Percentiles rank a stretch among this genome's conserved stretches.
Conservation (phyloP, 805 yeast species). For the Nakazawaea sp. region DNA sequence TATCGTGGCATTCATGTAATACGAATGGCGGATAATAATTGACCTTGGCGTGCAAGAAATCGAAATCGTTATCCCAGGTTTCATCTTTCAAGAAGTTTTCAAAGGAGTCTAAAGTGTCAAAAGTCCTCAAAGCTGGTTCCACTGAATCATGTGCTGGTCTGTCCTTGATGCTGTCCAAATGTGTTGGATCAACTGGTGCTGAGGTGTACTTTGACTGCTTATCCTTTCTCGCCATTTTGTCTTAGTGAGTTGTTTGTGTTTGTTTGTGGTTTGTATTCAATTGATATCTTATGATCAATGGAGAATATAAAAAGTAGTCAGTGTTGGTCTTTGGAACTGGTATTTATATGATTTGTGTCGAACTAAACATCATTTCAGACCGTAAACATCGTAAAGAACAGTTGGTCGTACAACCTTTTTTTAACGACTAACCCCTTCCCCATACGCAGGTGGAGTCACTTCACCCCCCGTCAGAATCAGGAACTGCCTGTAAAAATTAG, state of each 20-base stretch:
- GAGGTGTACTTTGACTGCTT: conserved; percentile 7
- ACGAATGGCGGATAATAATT: conserved; percentile 72
- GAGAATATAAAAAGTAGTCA: no score
- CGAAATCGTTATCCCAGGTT: conserved; percentile 71
- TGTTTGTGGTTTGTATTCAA: not conserved
- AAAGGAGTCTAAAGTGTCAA: conserved; percentile 58
- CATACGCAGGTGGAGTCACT: no score
- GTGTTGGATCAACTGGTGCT: conserved; percentile 11
- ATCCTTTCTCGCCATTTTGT: conserved; percentile 3
- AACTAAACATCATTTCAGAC: not conserved
- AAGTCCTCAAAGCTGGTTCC: conserved; percentile 25
- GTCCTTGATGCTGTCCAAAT: conserved; percentile 9
- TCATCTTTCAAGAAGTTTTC: conserved; percentile 63
- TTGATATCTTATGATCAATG: no score
- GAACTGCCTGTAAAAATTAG: no score
- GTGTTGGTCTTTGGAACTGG: no score
- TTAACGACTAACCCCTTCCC: no score
- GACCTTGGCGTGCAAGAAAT: conserved; percentile 59
- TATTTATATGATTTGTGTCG: no score
- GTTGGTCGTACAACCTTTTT: no score
- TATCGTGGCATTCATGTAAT: conserved; percentile 56
- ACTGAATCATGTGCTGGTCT: conserved; percentile 5
- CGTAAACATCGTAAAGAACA: not conserved
- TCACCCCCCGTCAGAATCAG: no score
- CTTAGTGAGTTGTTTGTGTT: not conserved